These are phyloP conservation scores for Naganishia kalamii DNA, from an alignment of 768 basidiomycete genomes.

Conservation along the genomic window DNA sequence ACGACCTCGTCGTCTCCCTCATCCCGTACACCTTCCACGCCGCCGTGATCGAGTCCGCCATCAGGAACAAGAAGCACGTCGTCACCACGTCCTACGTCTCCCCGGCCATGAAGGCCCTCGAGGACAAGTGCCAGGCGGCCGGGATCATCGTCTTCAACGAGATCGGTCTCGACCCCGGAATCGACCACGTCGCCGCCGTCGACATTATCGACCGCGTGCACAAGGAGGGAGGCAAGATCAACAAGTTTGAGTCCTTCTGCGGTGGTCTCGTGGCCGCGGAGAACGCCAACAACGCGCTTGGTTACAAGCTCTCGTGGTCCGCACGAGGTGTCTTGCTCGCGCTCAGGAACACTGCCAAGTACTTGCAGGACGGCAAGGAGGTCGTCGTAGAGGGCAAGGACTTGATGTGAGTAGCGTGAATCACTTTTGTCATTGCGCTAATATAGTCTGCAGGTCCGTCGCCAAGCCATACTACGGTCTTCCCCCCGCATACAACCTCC, in stretches of 20 bases:
- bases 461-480: slow-evolving; percentile 93
- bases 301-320: slow-evolving; percentile 99
- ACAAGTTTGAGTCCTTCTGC: slow-evolving; percentile 78
- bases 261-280: slow-evolving; percentile 91
- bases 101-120: slow-evolving; percentile 79
- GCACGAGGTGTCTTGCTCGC: slow-evolving; percentile 92
- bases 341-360: slow-evolving; percentile 80
- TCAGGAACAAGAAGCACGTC: slow-evolving; percentile 81
- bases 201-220: slow-evolving; percentile 93
- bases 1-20: slow-evolving; percentile 90
- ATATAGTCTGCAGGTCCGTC: slow-evolving; percentile 32
- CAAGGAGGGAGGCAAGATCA: slow-evolving; percentile 77
- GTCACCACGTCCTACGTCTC: slow-evolving; percentile 95
- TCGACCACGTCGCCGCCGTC: slow-evolving; percentile 77
- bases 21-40: slow-evolving; percentile 92
- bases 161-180: slow-evolving; percentile 92
- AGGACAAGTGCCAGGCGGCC: slow-evolving; percentile 71
- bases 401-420: slow-evolving; percentile 57
- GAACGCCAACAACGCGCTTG: slow-evolving; percentile 86
- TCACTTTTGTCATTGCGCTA: background rate
- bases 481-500: slow-evolving; percentile 72
- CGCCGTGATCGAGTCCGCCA: slow-evolving; percentile 81
- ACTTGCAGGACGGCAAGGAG: slow-evolving; percentile 61
- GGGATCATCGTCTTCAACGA: slow-evolving; percentile 96
- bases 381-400: slow-evolving; percentile 67